These are phyloP conservation scores for Cylindrotheca fusiformis DNA, from an alignment of 108 stramenopile genomes.

Conservation along the genomic window DNA sequence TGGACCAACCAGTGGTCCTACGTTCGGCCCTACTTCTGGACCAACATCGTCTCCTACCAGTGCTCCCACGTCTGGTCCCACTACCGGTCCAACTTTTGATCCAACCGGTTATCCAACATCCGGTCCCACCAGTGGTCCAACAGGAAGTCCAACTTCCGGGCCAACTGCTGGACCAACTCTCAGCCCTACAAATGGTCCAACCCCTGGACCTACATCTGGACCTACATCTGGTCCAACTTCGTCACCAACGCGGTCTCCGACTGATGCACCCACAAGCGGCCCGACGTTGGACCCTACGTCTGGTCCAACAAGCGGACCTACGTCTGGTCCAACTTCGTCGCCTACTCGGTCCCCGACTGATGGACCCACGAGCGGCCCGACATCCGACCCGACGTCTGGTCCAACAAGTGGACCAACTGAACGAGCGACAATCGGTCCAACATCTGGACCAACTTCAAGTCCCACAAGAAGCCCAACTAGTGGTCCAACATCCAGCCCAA, in stretches of 20 bases:
- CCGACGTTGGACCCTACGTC: slow-evolving; percentile 8
- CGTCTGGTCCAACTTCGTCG: slow-evolving; percentile 8
- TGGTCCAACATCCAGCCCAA: slow-evolving; percentile 8
- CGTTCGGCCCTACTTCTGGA: no score
- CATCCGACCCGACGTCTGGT: slow-evolving; percentile 2
- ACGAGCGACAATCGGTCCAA: slow-evolving; percentile 1
- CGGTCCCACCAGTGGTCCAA: slow-evolving; percentile 4
- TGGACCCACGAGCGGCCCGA: slow-evolving; percentile 1
- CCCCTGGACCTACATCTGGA: neutral
- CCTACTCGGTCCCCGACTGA: neutral
- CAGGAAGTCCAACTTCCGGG: slow-evolving; percentile 1
- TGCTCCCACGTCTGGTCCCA: neutral
- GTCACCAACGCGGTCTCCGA: slow-evolving; percentile 5
- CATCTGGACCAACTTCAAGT: slow-evolving; percentile 12
- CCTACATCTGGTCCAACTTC: slow-evolving; percentile 5
- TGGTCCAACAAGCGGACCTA: slow-evolving; percentile 15
- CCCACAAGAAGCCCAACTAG: slow-evolving; percentile 7
- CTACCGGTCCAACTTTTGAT: slow-evolving; percentile 4
- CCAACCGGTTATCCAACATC: slow-evolving; percentile 1
- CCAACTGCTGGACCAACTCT: slow-evolving; percentile 11
- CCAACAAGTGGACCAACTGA: slow-evolving; percentile 1
- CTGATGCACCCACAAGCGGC: neutral
- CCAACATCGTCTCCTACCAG: no score
- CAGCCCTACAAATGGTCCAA: slow-evolving; percentile 1
- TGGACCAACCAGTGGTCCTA: slow-evolving; percentile 4